A percentile compares a stretch with the other conserved stretches of the same genome.
Conservation (phyloP, 1,284 basidiomycete species). For the Spongiforma sp. region DNA sequence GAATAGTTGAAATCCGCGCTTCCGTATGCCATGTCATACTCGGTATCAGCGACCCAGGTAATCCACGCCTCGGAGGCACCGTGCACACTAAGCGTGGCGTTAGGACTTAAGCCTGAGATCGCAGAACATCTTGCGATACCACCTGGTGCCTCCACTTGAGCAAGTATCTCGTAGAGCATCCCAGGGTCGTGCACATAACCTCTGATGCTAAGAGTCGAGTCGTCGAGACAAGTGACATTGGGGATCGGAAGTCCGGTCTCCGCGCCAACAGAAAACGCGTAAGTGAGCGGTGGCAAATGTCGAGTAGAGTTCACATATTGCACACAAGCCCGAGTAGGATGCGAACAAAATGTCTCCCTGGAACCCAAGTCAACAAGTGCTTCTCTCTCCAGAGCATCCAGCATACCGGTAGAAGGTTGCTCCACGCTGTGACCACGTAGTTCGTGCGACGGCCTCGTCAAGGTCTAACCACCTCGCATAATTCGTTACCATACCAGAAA, state of each 20-base stretch:
- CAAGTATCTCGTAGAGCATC: constrained; percentile 74
- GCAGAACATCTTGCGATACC: constrained; percentile 41
- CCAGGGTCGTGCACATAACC: constrained; percentile 58
- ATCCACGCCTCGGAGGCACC: constrained; percentile 57
- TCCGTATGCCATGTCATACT: constrained; percentile 68
- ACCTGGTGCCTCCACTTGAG: constrained; percentile 45
- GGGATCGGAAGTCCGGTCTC: constrained; percentile 58
- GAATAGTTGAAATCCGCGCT: constrained; percentile 58
- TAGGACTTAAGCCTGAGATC: constrained; percentile 38
- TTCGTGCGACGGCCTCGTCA: constrained; percentile 60
- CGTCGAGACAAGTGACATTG: constrained; percentile 64
- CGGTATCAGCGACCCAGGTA: constrained; percentile 73
- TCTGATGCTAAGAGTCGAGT: constrained; percentile 58
- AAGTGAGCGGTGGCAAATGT: constrained; percentile 48
- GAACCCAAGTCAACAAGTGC: not conserved
- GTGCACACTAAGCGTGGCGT: constrained; percentile 59
- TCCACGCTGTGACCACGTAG: constrained; percentile 61
- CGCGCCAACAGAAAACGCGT: constrained; percentile 54
- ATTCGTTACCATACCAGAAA: constrained; percentile 46
- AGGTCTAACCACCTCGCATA: constrained; percentile 74
- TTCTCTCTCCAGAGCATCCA: not conserved
- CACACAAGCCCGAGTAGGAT: constrained; percentile 62
- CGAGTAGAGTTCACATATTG: constrained; percentile 53
- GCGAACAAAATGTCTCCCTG: constrained; percentile 74
- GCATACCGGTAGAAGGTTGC: constrained; percentile 53